These are phyloP conservation scores for Acorus gramineus DNA, from an alignment of 106 monocot species.

Conservation along the genomic window DNA sequence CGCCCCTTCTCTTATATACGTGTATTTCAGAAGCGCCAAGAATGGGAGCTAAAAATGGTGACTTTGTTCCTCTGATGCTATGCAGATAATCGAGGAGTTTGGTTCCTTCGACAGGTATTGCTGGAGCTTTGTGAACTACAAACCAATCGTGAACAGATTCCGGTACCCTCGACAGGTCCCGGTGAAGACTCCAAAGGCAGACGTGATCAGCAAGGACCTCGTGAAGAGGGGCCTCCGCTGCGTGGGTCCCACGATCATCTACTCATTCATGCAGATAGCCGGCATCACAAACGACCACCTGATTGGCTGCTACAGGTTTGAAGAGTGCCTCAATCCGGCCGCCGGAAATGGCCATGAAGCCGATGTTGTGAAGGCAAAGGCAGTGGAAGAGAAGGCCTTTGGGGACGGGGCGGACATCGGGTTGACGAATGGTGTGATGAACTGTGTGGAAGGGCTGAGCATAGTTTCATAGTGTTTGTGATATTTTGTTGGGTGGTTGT, in stretches of 20 bases:
- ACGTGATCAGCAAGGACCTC: constrained; percentile 29
- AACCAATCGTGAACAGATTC: constrained; percentile 23
- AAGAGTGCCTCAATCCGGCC: constrained; percentile 16
- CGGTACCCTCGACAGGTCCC: constrained; percentile 28
- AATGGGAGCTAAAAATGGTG: no score
- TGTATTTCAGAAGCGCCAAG: no score
- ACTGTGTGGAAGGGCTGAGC: no score
- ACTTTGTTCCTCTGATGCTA: no score
- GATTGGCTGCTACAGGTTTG: constrained; percentile 28
- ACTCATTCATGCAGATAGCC: constrained; percentile 44
- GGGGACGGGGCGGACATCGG: no score
- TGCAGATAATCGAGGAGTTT: constrained; percentile 38
- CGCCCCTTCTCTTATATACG: not conserved
- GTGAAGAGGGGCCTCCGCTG: constrained; percentile 22
- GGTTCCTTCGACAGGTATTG: constrained; percentile 40
- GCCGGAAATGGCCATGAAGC: no score
- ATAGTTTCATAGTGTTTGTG: no score
- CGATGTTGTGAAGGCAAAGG: no score
- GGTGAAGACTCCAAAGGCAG: constrained; percentile 24
- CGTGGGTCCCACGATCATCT: constrained; percentile 31
- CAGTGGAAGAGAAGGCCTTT: no score
- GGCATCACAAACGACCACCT: constrained; percentile 43
- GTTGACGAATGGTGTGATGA: no score
- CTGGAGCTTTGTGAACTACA: constrained; percentile 47
- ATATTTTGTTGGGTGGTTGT: no score